These are phyloP conservation scores for Diaporthe sp. DNA, from an alignment of 2,329 filamentous ascomycete genomes.

Conservation along the genomic window DNA sequence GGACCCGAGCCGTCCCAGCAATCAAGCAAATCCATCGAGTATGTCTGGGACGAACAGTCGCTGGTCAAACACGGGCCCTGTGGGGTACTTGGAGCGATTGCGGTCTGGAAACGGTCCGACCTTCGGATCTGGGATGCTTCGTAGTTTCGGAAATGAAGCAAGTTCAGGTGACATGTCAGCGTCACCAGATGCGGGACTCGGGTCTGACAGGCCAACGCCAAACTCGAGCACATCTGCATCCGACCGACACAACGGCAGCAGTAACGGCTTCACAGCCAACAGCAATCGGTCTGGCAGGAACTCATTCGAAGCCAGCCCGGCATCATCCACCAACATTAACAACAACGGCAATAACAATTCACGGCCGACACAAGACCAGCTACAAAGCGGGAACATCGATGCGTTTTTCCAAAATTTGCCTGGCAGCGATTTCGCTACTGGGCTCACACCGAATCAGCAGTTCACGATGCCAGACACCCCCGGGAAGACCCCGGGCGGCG, in stretches of 20 bases:
- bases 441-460: constrained; percentile 46
- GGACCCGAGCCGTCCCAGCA: constrained; percentile 46
- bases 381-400: constrained; percentile 46
- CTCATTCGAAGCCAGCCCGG: constrained; percentile 65
- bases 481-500: constrained; percentile 41
- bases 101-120: constrained; percentile 34
- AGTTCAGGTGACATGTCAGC: constrained; percentile 57
- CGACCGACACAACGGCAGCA: constrained; percentile 42
- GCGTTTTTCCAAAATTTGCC: constrained; percentile 52
- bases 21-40: constrained; percentile 38
- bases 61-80: constrained; percentile 26
- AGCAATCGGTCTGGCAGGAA: constrained; percentile 49
- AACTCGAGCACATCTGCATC: constrained; percentile 66
- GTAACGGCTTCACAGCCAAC: constrained; percentile 17
- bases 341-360: constrained; percentile 44
- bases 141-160: constrained; percentile 54
- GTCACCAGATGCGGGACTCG: constrained; percentile 61
- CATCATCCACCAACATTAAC: constrained; percentile 51
- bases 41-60: constrained; percentile 41
- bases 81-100: constrained; percentile 10
- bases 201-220: constrained; percentile 65
- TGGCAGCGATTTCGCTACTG: constrained; percentile 48
- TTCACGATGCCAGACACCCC: constrained; percentile 50
- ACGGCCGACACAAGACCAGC: constrained; percentile 39
- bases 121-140: constrained; percentile 47